Percentiles rank a stretch among this genome's conserved stretches.
phyloP scores from a whole-genome alignment of 768 basidiomycete genomes.

The Crucibulum laeve region DNA sequence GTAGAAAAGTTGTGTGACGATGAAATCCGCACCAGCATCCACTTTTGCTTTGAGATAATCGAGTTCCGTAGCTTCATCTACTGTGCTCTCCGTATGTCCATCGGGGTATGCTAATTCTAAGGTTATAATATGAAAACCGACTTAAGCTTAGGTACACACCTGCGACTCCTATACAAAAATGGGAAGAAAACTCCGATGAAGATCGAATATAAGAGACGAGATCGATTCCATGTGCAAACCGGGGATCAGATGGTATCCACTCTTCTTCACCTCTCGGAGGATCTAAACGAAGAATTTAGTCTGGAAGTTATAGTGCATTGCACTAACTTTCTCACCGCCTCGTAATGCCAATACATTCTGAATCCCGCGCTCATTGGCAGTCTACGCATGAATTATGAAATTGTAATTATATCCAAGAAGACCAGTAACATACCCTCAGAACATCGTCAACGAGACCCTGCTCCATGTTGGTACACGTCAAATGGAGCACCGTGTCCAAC shows the following conservation, averaged over 20 bases:
- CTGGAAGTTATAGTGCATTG: slow-evolving; percentile 1
- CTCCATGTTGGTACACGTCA: slow-evolving; percentile 98
- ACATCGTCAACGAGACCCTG: slow-evolving; percentile 82
- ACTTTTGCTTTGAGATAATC: slow-evolving; percentile 79
- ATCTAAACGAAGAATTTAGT: slow-evolving; percentile 42
- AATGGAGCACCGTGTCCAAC: slow-evolving; percentile 85
- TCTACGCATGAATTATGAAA: slow-evolving; percentile 32
- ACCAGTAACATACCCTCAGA: slow-evolving; percentile 55
- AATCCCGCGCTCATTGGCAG: slow-evolving; percentile 77
- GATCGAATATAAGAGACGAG: slow-evolving; percentile 89
- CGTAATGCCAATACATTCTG: slow-evolving; percentile 89
- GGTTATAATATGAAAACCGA: too few species aligned
- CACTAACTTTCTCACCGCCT: slow-evolving; percentile 81
- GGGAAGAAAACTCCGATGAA: slow-evolving; percentile 67
- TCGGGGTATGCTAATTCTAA: slow-evolving; percentile 96
- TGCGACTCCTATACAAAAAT: slow-evolving; percentile 94
- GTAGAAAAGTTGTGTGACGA: slow-evolving; percentile 96
- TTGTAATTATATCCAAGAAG: neutral
- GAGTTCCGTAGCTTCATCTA: slow-evolving; percentile 60
- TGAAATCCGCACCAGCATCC: slow-evolving; percentile 93
- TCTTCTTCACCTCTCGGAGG: slow-evolving; percentile 92
- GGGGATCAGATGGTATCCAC: slow-evolving; percentile 82
- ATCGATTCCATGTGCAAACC: slow-evolving; percentile 81
- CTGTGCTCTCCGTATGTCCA: slow-evolving; percentile 64
- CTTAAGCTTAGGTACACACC: slow-evolving; percentile 41